These are phyloP conservation scores for Microthyrium microscopicum DNA, from an alignment of 2,329 filamentous ascomycete species.

Conservation along the genomic window DNA sequence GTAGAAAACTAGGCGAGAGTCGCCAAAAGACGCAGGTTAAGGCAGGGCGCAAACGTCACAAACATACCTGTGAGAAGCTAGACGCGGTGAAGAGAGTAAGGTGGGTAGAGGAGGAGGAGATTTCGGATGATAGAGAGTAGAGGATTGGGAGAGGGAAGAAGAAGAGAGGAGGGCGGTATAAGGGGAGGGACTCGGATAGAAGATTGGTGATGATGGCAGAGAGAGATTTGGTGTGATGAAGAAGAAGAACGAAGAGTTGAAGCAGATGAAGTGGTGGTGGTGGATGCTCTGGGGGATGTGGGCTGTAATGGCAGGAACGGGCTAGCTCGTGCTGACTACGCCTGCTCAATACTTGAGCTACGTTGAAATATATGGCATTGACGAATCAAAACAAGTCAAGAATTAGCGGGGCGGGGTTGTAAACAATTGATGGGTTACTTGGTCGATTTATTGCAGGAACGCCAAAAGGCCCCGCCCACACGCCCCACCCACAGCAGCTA, in stretches of 20 bases:
- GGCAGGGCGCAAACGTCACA: neutral
- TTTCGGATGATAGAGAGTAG: neutral
- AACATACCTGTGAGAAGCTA: neutral
- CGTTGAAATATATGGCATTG: too few relatives aligned
- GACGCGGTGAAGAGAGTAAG: constrained; percentile 2
- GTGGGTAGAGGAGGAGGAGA: constrained; percentile 1
- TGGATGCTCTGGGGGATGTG: neutral
- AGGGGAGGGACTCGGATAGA: too few relatives aligned
- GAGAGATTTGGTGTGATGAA: neutral
- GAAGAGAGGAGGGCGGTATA: neutral
- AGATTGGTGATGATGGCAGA: neutral
- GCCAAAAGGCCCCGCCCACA: too few relatives aligned
- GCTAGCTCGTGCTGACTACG: too few relatives aligned
- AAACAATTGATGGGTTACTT: too few relatives aligned
- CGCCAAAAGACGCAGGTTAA: neutral
- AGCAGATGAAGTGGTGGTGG: neutral
- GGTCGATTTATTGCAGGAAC: too few relatives aligned
- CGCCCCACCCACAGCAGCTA: too few relatives aligned
- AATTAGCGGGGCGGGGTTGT: too few relatives aligned
- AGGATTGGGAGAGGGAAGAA: neutral
- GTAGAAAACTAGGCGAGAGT: neutral
- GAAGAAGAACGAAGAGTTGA: neutral
- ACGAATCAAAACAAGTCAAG: too few relatives aligned
- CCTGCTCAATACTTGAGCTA: too few relatives aligned
- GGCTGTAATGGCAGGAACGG: too few relatives aligned